These are phyloP conservation scores for Thalassia testudinum DNA, from an alignment of 116 monocot genomes.

Conservation along the genomic window DNA sequence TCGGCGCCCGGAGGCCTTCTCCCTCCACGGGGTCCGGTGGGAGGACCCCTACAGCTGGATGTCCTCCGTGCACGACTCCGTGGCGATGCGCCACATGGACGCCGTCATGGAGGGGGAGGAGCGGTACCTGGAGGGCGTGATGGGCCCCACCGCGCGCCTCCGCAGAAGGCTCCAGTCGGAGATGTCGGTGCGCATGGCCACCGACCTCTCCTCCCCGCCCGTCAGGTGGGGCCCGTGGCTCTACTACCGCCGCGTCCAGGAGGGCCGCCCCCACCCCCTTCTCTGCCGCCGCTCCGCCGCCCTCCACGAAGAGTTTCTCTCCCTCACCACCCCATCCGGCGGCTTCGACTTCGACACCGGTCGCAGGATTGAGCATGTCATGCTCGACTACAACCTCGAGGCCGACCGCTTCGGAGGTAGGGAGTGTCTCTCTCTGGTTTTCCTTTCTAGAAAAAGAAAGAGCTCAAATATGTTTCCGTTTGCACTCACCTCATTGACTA, in stretches of 20 bases:
- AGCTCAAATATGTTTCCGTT: too few species aligned
- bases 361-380: constrained; percentile 72
- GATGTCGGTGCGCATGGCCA: constrained; percentile 66
- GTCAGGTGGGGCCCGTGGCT: constrained; percentile 88
- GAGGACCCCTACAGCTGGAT: constrained; percentile 94
- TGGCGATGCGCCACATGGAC: constrained; percentile 93
- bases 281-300: constrained; percentile 70
- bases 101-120: constrained; percentile 79
- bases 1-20: constrained; percentile 52
- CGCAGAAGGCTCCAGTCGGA: constrained; percentile 71
- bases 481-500: too few species aligned
- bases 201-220: constrained; percentile 65
- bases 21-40: constrained; percentile 65
- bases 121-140: constrained; percentile 72
- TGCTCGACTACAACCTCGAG: constrained; percentile 83
- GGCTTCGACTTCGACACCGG: constrained; percentile 80
- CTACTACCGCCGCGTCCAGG: constrained; percentile 77
- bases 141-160: constrained; percentile 54
- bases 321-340: constrained; percentile 44
- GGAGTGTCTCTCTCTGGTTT: too few species aligned
- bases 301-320: constrained; percentile 65
- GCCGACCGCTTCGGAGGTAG: constrained; percentile 82
- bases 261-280: constrained; percentile 73
- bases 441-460: too few species aligned
- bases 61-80: constrained; percentile 59